Conservation (phyloP, 495 filamentous ascomycete species). For the Penicillium cataractarum region DNA sequence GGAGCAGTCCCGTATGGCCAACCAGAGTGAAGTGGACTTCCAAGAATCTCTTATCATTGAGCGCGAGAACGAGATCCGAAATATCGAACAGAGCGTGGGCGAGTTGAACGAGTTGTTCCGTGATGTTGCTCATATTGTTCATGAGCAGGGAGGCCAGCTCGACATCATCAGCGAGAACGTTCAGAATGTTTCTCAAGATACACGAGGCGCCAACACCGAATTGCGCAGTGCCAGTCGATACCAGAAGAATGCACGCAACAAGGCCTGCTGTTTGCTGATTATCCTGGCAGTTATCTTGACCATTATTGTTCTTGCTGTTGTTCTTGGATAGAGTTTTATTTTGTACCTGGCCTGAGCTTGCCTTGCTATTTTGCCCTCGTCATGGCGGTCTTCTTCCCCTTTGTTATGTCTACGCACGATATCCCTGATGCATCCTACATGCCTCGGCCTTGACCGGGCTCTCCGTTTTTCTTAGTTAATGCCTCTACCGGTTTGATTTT, state of each 20-base stretch:
- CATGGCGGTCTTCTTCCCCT: conserved; percentile 7
- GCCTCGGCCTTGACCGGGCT: conserved; percentile 12
- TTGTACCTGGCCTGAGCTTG: not conserved
- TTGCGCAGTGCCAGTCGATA: conserved; percentile 80
- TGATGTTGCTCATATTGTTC: conserved; percentile 94
- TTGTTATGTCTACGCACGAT: conserved; percentile 32
- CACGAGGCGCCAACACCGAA: conserved; percentile 82
- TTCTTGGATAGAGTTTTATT: conserved; percentile 56
- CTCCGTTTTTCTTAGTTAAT: conserved; percentile 21
- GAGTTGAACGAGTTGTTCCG: conserved; percentile 96
- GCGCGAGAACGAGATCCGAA: conserved; percentile 92
- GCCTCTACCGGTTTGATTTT: conserved; percentile 15
- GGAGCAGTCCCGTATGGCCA: conserved; percentile 77
- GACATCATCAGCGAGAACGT: conserved; percentile 91
- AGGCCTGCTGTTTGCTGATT: conserved; percentile 89
- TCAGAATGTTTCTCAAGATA: conserved; percentile 75
- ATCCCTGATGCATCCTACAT: conserved; percentile 32
- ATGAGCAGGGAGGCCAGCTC: conserved; percentile 86
- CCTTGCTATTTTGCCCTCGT: conserved; percentile 7
- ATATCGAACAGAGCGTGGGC: conserved; percentile 93
- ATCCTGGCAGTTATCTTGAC: conserved; percentile 86
- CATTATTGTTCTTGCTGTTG: conserved; percentile 84
- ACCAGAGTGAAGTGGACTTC: conserved; percentile 96
- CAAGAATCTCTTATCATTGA: conserved; percentile 94
- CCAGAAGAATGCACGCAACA: conserved; percentile 90